Evolutionary conservation across 805 yeast species (phyloP).

Genomic region (Barnettozyma salicaria): DNA sequence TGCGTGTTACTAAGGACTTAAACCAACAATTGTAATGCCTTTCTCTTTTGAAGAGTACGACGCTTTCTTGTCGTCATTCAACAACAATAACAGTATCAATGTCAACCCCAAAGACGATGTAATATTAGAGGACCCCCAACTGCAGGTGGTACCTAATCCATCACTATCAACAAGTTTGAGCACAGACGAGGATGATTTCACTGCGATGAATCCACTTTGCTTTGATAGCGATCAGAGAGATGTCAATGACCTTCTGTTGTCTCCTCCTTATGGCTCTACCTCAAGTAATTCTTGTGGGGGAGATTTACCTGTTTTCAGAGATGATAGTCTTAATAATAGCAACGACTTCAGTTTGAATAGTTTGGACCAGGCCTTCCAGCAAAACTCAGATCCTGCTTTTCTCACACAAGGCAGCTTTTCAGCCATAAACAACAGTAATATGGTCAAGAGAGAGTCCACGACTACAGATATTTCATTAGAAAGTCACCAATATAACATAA

Average conservation of each 20-base stretch:
- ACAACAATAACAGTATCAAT: conserved; percentile 6
- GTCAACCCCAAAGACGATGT: conserved; percentile 6
- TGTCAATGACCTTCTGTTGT: conserved; percentile 6
- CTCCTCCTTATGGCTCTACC: conserved; percentile 9
- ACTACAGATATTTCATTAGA: conserved; percentile 5
- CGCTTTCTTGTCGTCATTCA: conserved; percentile 26
- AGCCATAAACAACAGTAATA: background rate
- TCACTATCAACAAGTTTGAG: conserved; percentile 9
- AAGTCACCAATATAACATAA: conserved; percentile 1
- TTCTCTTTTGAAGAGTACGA: conserved; percentile 30
- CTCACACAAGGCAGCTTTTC: too few relatives aligned
- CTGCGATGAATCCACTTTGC: conserved; percentile 6
- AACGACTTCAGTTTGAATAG: conserved; percentile 7
- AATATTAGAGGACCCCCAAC: conserved; percentile 10
- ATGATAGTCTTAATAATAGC: background rate
- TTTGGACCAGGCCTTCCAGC: conserved; percentile 5
- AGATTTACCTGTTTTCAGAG: background rate
- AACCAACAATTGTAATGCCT: too few relatives aligned
- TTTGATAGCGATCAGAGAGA: conserved; percentile 1
- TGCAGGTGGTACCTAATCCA: conserved; percentile 10
- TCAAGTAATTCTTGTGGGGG: conserved; percentile 8
- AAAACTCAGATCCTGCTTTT: background rate
- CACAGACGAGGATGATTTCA: conserved; percentile 11
- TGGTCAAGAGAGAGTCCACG: conserved; percentile 7
- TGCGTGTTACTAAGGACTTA: too few relatives aligned